Percentiles rank a stretch among this genome's conserved stretches.
Evolutionary conservation across 2,329 filamentous ascomycete species (phyloP).

Genomic region (Ceratocystis huliohia): DNA sequence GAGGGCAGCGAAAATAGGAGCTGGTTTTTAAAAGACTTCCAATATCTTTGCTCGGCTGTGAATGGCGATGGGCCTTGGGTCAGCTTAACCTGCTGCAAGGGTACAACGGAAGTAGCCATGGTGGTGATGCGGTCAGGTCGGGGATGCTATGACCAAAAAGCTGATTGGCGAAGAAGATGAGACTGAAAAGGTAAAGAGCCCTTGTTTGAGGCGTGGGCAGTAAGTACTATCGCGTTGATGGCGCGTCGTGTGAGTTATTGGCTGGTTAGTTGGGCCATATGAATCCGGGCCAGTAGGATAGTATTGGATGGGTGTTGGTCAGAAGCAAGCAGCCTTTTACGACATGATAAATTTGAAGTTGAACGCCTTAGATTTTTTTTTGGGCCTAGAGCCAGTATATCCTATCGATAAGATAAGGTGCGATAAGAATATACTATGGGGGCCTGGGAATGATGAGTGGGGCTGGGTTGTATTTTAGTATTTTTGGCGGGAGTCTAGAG

Average conservation of each 20-base stretch:
- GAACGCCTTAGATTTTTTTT: constrained; percentile 3
- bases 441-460: not conserved
- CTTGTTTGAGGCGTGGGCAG: no score
- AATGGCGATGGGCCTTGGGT: constrained; percentile 68
- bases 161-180: not conserved
- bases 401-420: not conserved
- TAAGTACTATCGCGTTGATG: no score
- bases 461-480: not conserved
- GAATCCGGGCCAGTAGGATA: no score
- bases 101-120: constrained; percentile 81
- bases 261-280: no score
- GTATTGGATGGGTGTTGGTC: not conserved
- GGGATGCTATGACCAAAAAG: not conserved
- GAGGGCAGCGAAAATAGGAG: constrained; percentile 83
- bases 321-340: not conserved
- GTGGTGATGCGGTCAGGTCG: constrained; percentile 18
- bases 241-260: no score
- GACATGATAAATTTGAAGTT: not conserved
- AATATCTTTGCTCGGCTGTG: constrained; percentile 90
- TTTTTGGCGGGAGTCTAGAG: not conserved
- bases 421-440: not conserved
- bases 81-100: constrained; percentile 68
- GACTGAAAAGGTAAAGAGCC: not conserved
- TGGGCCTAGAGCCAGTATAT: not conserved
- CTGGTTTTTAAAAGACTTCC: constrained; percentile 88